Evolutionary conservation across 306 rosid genomes (phyloP).

Genomic region (Ormosia emarginata): DNA sequence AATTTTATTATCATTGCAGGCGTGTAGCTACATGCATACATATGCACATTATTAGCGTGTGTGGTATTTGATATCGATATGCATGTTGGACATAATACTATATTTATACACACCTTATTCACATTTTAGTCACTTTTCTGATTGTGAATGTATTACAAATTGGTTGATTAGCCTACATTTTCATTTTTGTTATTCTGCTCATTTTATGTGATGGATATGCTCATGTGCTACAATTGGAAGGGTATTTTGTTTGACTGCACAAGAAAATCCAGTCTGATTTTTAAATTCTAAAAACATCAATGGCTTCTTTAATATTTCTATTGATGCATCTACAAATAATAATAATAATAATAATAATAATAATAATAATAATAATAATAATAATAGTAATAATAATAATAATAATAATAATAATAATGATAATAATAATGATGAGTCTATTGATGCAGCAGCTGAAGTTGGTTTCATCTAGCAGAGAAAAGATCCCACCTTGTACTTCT

Average conservation of each 20-base stretch:
- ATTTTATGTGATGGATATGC: not conserved
- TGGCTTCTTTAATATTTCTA: not conserved
- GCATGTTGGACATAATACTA: not conserved
- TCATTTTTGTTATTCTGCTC: not conserved
- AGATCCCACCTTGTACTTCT: not conserved
- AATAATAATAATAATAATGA: too few relatives aligned
- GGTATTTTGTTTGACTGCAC: not conserved
- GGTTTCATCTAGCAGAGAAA: too few relatives aligned
- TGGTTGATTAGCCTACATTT: not conserved
- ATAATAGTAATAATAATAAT: too few relatives aligned
- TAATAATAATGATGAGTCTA: too few relatives aligned
- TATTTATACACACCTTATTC: not conserved
- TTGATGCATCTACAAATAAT: too few relatives aligned
- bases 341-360: too few relatives aligned
- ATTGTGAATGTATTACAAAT: not conserved
- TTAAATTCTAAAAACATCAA: not conserved
- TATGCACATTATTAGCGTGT: not conserved
- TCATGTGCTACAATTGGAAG: not conserved
- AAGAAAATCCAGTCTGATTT: not conserved
- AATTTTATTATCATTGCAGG: not conserved
- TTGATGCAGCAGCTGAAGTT: too few relatives aligned
- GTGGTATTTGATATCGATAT: not conserved
- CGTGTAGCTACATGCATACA: not conserved
- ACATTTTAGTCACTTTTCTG: not conserved
- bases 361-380: too few relatives aligned